These are phyloP conservation scores for Fusarium pilosicola DNA, from an alignment of 2,329 filamentous ascomycete genomes.

Conservation along the genomic window DNA sequence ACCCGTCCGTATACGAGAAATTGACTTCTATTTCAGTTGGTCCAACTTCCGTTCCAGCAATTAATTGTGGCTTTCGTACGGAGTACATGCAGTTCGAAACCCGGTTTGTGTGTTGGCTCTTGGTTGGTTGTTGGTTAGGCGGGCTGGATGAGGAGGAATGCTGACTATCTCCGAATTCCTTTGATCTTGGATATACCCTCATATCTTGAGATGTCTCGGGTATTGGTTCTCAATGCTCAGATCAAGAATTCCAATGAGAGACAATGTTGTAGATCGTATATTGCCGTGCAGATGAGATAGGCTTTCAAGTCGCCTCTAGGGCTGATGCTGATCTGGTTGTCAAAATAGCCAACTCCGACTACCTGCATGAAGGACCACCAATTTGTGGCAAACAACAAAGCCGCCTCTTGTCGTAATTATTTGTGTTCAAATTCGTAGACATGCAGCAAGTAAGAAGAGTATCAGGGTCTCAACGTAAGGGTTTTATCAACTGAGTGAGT, in stretches of 20 bases:
- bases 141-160: neutral
- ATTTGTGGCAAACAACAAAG: too few species aligned
- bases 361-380: too few species aligned
- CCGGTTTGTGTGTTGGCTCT: neutral
- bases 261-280: too few species aligned
- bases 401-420: too few species aligned
- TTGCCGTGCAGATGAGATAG: too few species aligned
- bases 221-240: too few species aligned
- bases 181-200: neutral
- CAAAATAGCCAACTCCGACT: neutral
- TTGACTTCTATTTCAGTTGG: neutral
- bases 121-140: neutral
- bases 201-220: neutral
- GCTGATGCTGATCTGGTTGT: neutral
- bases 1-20: neutral
- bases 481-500: neutral
- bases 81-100: too few species aligned
- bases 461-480: fast-evolving
- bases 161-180: neutral
- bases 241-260: neutral
- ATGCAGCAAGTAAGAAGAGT: fast-evolving
- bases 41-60: neutral
- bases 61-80: neutral
- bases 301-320: neutral
- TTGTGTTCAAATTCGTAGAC: neutral